Conservation (phyloP, 768 basidiomycete species). For the Rhodotorula diobovata region DNA sequence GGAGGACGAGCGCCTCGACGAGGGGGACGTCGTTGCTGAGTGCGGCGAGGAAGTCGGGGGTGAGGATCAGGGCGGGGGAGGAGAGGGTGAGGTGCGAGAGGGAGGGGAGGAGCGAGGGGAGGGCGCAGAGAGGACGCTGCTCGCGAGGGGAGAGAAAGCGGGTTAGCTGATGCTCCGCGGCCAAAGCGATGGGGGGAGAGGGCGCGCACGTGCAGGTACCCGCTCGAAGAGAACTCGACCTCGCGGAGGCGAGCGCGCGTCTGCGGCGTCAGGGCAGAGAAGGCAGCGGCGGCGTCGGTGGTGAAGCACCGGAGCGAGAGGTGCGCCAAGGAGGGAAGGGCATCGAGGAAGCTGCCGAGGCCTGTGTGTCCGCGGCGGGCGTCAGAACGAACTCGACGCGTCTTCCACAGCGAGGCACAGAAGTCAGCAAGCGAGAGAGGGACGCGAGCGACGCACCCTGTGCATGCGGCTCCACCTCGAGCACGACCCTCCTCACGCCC, state of each 20-base stretch:
- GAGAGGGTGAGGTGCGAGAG: background rate
- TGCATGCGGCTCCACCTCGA: constrained; percentile 1
- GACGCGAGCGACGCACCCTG: background rate
- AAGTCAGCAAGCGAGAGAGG: too few species aligned
- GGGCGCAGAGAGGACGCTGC: constrained; percentile 6
- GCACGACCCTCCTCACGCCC: background rate
- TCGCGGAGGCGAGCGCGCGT: background rate
- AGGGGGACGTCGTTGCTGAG: background rate
- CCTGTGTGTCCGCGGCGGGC: background rate
- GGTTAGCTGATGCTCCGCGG: too few species aligned
- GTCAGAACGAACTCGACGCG: background rate
- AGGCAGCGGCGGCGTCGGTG: background rate
- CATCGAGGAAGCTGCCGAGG: background rate
- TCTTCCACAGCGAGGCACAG: too few species aligned
- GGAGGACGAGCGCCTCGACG: background rate
- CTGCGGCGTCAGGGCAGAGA: background rate
- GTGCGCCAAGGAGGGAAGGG: background rate
- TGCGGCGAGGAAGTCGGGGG: background rate
- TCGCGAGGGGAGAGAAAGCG: too few species aligned
- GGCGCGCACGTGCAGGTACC: background rate
- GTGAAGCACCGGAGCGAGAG: background rate
- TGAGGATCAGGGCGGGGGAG: background rate
- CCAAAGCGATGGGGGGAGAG: too few species aligned
- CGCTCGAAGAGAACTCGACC: background rate
- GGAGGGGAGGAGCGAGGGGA: background rate